Evolutionary conservation across 192 early-diverging fungal species (phyloP), one percentile per base, ranked within the genome.

Genomic region (Spizellomyces sp.): DNA sequence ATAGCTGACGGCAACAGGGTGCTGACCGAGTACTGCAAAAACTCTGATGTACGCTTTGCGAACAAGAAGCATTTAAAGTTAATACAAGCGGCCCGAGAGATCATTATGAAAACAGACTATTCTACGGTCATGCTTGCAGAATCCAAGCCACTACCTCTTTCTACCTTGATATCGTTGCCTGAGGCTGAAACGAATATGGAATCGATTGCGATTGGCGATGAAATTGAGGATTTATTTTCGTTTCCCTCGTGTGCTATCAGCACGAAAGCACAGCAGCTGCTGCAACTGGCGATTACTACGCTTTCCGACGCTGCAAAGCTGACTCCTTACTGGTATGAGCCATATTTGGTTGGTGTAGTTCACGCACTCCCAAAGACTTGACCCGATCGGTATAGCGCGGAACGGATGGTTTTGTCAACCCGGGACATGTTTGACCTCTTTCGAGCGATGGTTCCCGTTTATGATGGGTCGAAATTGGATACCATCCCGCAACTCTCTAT

Each of bases 391-490:
- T 54, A 54, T 19, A 54, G 50, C 50, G 50, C 50, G 12, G 4
- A n/a, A 19, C 12, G 50, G 12, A 54, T 54, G 50, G 12, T n/a
- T 12, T 17, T 36, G 59, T 12, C 59, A 10, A 14, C 27, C 1
- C 59, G n/a, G 59, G 19, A 41, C 14, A 61, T 71, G 14, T 58
- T 77, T 2, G 90, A 88, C 62, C 74, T 91, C n/a, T 90, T 83
- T 70, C 79, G 85, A 9, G 83, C 82, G 9, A 67, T 90, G 14
- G 84, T 86, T 77, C 90, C 90, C 9, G 77, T 81, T 6, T 79
- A 84, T 59, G 81, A 87, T 64, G 75, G 76, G 5, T 62, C 75
- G 15, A 69, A 76, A 15, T 77, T 87, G n/a, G 71, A 71, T 0
- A 46, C 71, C 9, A 69, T 79, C 9, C 86, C 89, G n/a, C 82